Base-by-base conservation (phyloP, 2,329 filamentous ascomycete genomes). In the Shiraia sp. region DNA sequence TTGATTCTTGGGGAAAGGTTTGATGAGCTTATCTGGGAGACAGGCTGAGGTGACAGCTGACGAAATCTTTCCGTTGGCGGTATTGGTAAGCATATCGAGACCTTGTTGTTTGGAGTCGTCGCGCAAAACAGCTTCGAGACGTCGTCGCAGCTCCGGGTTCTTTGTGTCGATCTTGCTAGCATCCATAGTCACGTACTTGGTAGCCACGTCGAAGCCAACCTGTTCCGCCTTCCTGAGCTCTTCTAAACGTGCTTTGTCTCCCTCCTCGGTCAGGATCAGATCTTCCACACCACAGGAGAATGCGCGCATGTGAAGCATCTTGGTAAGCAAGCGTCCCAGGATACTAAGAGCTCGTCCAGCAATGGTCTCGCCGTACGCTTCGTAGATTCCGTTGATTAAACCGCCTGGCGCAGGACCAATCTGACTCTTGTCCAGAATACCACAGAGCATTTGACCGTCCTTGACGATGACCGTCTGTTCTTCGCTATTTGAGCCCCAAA, bases 241-340 rank as follows among this genome's bases (percentile, higher is more conserved):
- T 51, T 87, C 75, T 53, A 79, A 81, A 29, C 93, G 84, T 38
- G 79, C 76, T 40, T 75, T 74, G 64, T 99, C 90, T 38, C 93
- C 92, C 49, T 87, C 76, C 1, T 80, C 76, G 0, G 92, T 97
- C 36, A 99, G 81, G 43, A 87, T 83, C 44, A 99, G 77, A 76
- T 99, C 95, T 61, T 99, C 92, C 71, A 99, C 96, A 66, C 95
- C 95, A 69, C 93, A 99, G 52, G 89, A 93, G 68, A 97, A 97
- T 2, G 92, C 93, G 36, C 91, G 82, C 85, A 96, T 95, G 63
- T 93, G 88, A 47, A 97, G 78, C 52, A 91, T 86, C 60, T 91
- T 87, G 0, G 93, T 99, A 50, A 99, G 74, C 17, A 99, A 78
- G 42, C 93, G 84, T 39, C 93, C 93, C 40, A 99, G 78, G 55